phyloP scores from a whole-genome alignment of 306 rosid species.

The Prunus mume region DNA sequence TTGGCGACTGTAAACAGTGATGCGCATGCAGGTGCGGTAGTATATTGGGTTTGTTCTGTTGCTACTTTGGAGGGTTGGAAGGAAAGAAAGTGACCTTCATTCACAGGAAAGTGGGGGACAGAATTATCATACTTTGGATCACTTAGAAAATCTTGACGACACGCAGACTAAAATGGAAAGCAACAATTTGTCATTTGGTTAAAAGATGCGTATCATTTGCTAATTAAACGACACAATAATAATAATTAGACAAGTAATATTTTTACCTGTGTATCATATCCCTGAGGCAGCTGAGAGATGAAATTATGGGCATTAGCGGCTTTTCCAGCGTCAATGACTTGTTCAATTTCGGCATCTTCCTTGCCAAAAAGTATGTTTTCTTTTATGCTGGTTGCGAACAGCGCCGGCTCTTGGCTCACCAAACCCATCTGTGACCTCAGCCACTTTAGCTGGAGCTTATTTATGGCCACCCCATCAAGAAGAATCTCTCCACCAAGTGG shows the following conservation, averaged over 20 bases:
- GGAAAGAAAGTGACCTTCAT: neutral
- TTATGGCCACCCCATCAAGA: constrained; percentile 63
- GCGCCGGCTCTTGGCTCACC: constrained; percentile 93
- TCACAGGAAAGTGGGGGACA: neutral
- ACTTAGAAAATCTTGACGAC: neutral
- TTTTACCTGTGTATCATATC: constrained; percentile 73
- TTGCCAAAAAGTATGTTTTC: constrained; percentile 87
- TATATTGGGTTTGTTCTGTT: neutral
- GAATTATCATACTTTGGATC: neutral
- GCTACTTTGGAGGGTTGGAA: neutral
- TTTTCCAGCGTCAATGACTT: constrained; percentile 63
- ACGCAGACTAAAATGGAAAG: neutral
- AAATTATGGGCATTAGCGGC: constrained; percentile 86
- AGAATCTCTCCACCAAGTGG: constrained; percentile 64
- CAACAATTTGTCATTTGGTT: neutral
- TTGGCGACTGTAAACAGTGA: neutral
- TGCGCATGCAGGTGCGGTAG: neutral
- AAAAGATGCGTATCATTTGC: neutral
- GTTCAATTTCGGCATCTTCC: constrained; percentile 63
- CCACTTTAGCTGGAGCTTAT: constrained; percentile 72
- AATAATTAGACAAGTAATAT: neutral
- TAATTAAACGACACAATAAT: too few relatives aligned
- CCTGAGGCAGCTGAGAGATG: constrained; percentile 63
- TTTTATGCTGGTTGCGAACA: constrained; percentile 73
- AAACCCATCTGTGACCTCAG: constrained; percentile 85